A percentile compares a stretch with the other conserved stretches of the same genome.
phyloP scores from a whole-genome alignment of 148 eudicot species.

The Salicornia ramosissima region DNA sequence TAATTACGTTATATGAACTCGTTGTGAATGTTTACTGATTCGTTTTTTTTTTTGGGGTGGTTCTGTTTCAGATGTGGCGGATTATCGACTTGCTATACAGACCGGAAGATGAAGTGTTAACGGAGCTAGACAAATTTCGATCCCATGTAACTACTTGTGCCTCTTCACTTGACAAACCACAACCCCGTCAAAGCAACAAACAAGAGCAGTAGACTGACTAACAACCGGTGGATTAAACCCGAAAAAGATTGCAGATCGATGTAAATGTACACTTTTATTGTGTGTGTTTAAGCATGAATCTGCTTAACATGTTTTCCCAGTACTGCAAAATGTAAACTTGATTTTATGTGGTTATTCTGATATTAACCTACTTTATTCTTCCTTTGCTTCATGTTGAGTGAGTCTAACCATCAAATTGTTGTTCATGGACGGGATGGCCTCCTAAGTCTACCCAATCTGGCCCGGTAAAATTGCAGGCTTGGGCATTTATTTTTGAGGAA shows the following conservation, averaged over 20 bases:
- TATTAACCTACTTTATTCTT: background rate
- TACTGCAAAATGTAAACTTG: background rate
- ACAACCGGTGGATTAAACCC: background rate
- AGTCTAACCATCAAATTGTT: background rate
- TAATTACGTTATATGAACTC: no score
- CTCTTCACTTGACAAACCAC: slow-evolving; percentile 19
- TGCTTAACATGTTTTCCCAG: background rate
- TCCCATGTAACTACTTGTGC: slow-evolving; percentile 52
- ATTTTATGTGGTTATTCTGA: background rate
- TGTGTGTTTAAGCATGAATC: background rate
- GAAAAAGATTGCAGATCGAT: slow-evolving; percentile 1
- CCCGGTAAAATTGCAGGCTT: no score
- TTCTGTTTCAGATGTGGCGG: slow-evolving; percentile 84
- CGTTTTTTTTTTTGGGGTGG: background rate
- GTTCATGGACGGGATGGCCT: no score
- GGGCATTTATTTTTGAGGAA: no score
- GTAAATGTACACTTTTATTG: background rate
- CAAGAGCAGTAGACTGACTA: background rate
- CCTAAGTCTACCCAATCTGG: no score
- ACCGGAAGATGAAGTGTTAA: slow-evolving; percentile 77
- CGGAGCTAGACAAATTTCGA: slow-evolving; percentile 73
- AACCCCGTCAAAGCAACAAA: no score
- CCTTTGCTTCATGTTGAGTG: background rate
- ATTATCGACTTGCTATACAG: slow-evolving; percentile 83
- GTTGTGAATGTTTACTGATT: background rate